A percentile compares a stretch with the other conserved stretches of the same genome.
These are phyloP conservation scores for Umbilicus rupestris DNA, from an alignment of 164 flowering plant genomes.

Conservation along the genomic window DNA sequence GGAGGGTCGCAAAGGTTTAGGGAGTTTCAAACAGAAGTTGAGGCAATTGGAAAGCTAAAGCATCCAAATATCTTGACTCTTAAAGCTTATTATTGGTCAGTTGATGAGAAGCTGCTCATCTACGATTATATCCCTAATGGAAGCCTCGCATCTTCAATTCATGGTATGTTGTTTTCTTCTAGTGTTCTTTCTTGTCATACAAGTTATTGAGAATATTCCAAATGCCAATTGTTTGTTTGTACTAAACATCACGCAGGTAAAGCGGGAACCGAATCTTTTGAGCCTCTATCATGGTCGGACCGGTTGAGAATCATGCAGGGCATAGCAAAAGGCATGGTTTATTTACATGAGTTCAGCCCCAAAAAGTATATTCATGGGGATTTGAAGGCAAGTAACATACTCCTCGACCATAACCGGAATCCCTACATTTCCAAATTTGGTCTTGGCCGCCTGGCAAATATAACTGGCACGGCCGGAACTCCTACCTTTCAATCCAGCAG, in stretches of 20 bases:
- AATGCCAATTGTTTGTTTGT: background rate
- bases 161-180: slow-evolving; percentile 45
- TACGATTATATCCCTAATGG: slow-evolving; percentile 77
- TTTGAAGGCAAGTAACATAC: slow-evolving; percentile 68
- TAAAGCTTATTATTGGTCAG: slow-evolving; percentile 90
- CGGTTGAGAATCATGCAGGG: slow-evolving; percentile 71
- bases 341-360: slow-evolving; percentile 88
- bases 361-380: slow-evolving; percentile 94
- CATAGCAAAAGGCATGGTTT: slow-evolving; percentile 65
- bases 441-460: slow-evolving; percentile 79
- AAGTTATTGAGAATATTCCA: background rate
- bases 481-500: slow-evolving; percentile 50
- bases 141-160: slow-evolving; percentile 66
- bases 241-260: slow-evolving; percentile 39
- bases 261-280: slow-evolving; percentile 47
- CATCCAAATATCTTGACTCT: slow-evolving; percentile 77
- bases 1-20: slow-evolving; percentile 87
- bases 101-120: slow-evolving; percentile 88
- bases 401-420: slow-evolving; percentile 63
- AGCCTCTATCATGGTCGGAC: slow-evolving; percentile 67
- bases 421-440: slow-evolving; percentile 87
- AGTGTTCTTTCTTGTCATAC: too few species aligned
- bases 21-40: slow-evolving; percentile 84
- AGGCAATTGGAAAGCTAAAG: slow-evolving; percentile 79
- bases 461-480: slow-evolving; percentile 71